Base-by-base conservation (phyloP, 306 rosid species). In the Carpinus viminea region DNA sequence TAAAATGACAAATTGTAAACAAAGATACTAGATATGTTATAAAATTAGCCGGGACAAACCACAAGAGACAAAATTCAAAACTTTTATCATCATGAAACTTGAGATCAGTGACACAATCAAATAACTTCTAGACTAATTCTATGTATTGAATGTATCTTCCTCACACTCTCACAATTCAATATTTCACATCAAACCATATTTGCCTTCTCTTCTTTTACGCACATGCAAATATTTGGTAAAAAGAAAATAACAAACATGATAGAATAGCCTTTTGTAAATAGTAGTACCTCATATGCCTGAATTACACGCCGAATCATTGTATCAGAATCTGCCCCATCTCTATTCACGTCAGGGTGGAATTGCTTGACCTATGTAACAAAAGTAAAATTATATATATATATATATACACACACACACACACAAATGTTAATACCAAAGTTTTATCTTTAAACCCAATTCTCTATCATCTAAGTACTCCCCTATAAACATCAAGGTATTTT, bases 301-400 rank as follows among this genome's bases (percentile, higher is more conserved):
- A 94, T 91, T 12, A 94, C 95, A 38, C 92, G 90, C 72, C 98
- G 96, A 85, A 94, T 94, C 90, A 92, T 88, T 21, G 72, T 4
- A 60, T 89, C 95, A 60, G 98, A 89, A 83, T 50, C 50, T 36
- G 73, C 68, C 34, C 78, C 81, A 36, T 87, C 85, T 85, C 83
- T 79, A 64, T 82, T 88, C 57, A 88, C 88, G 66, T 94, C 98
- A 15, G 98, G 98, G 77, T 92, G 98, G 74, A 91, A 94, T 82
- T 91, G 89, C 90, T 94, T 94, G 80, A 94, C 98, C 98, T 94
- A 24, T 20, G 57, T 65, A 8, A 60, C n/a, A 45, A 77, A 70
- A 11, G 26, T 36, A 0, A 26, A 77, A 62, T 10, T 46, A 65
- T 8, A 31, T 31, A 31, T 31, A 28, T 28, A 28, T 28, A 28